Base-by-base conservation (phyloP, 192 early-diverging fungal genomes). In the Thoreauomyces humboldtii region DNA sequence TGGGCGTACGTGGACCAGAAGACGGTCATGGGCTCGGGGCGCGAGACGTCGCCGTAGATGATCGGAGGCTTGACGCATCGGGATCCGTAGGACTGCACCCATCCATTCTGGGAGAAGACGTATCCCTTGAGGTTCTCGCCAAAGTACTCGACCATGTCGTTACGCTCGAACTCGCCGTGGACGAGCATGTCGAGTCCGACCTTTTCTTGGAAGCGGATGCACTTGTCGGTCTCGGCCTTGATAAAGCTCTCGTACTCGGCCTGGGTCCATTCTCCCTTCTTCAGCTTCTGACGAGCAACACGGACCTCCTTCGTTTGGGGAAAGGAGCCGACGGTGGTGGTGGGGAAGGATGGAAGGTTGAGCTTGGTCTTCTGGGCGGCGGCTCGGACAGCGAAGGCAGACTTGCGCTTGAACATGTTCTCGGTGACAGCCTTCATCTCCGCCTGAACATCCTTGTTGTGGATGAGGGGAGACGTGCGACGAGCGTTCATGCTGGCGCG, bases 291-390 rank as follows among this genome's bases (percentile, higher is more conserved):
- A 73, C 96, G 96, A 28, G 89, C 87, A 67, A 87, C 71, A 81
- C 96, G 95, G 51, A 98, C 91, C 76, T 95, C 94, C 70, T 91
- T 92, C 60, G 95, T 97, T 76, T 98, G 96, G 42, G 96, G 96
- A 90, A 97, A 98, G 25, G 94, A 96, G 22, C 96, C 96, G 61
- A 98, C 90, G 59, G 96, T 97, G 63, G 96, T 98, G 34, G 96
- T 97, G 24, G 96, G 94, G 86, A 93, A 97, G 48, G 81, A 67
- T 22, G 95, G 96, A 48, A 97, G 85, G 61, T 90, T 86, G 60
- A 93, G 86, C 25, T 88, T 80, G 17, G 54, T 77, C 65, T 82
- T 82, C 78, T 97, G 96, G 60, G 76, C 74, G 29, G 70, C 59
- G 71, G 85, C 81, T 73, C 96, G 93, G 51, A 73, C 70, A 4